Evolutionary conservation across 1,284 basidiomycete species (phyloP), one percentile per base, ranked within the genome.

Genomic region (Peniophora sp.): DNA sequence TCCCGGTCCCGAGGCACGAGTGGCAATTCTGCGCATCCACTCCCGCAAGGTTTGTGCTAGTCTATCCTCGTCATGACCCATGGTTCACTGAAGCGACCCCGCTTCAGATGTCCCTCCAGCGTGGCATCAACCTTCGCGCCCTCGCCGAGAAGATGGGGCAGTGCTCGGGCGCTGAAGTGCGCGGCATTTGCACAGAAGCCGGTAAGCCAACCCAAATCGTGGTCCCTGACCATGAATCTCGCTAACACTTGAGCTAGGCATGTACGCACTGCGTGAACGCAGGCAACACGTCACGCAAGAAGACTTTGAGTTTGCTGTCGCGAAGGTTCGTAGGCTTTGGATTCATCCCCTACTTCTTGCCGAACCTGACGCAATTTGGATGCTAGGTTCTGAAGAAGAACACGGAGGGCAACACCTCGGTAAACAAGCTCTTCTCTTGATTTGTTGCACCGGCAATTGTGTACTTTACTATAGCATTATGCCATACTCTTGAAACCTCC

Each of bases 71-170:
- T 20, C 37, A 27, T 3, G 47, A 23, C 20, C 35, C 14, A 15
- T 17, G 49, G 32, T 42, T 20, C 24, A 24, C 50, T 51, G 34
- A 54, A 44, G n/a, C 15, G n/a, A n/a, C 37, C 12, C 20, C 37
- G 23, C 36, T 45, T 24, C 23, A 92, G 88, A 99, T 98, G 97
- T 97, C 94, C 3, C 75, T 99, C 42, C 95, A 98, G 73, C 83
- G 96, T 54, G 96, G 96, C 3, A 98, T 99, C 71, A 96, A 99
- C 71, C 79, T 98, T 24, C 87, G 93, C 32, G 84, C 88, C 1
- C 76, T 98, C 14, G 96, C 96, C 0, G 96, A 98, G 68, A 98
- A 98, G 79, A 99, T 98, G 96, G 96, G 96, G 2, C 91, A 96
- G 63, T 97, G 95, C 65, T 97, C 93, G 1, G 96, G 96, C 62